Conservation (phyloP, 805 yeast genomes). For the Phaffomyces thermotolerans region DNA sequence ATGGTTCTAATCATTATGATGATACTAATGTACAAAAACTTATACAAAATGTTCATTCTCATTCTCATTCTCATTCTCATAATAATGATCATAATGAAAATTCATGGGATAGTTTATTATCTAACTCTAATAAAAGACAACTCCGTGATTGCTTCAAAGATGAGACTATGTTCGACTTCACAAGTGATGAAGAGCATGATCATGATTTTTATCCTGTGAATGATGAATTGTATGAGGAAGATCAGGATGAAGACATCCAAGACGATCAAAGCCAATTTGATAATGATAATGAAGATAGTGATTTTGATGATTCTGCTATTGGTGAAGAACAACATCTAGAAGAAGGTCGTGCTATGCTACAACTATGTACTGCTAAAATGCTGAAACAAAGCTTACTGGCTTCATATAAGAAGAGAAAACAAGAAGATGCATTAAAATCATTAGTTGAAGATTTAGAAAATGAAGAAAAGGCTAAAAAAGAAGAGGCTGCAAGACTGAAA, state of each 20-base stretch:
- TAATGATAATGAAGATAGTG: conserved; percentile 36
- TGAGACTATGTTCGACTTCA: background rate
- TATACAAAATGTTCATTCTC: background rate
- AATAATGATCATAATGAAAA: conserved; percentile 6
- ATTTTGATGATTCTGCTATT: conserved; percentile 27
- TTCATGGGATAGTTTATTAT: too few relatives aligned
- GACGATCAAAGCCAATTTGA: conserved; percentile 30
- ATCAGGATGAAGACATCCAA: conserved; percentile 24
- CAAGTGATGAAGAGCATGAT: conserved; percentile 16
- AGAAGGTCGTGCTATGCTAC: conserved; percentile 75
- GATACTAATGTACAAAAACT: background rate
- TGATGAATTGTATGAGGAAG: conserved; percentile 16
- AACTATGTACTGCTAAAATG: conserved; percentile 70
- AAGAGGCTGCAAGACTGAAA: conserved; percentile 39
- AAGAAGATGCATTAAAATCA: conserved; percentile 61
- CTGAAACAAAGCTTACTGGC: conserved; percentile 66
- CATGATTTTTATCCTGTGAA: conserved; percentile 18
- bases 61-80: conserved; percentile 1
- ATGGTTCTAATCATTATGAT: background rate
- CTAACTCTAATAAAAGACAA: conserved; percentile 14
- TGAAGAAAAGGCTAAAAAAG: conserved; percentile 62
- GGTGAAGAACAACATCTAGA: conserved; percentile 61
- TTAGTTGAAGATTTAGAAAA: conserved; percentile 64
- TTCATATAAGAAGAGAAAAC: conserved; percentile 73
- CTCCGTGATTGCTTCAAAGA: conserved; percentile 11